Percentiles rank a stretch among this genome's conserved stretches.
phyloP scores from a whole-genome alignment of 768 basidiomycete species.

The Omphalotus guepiniiformis region DNA sequence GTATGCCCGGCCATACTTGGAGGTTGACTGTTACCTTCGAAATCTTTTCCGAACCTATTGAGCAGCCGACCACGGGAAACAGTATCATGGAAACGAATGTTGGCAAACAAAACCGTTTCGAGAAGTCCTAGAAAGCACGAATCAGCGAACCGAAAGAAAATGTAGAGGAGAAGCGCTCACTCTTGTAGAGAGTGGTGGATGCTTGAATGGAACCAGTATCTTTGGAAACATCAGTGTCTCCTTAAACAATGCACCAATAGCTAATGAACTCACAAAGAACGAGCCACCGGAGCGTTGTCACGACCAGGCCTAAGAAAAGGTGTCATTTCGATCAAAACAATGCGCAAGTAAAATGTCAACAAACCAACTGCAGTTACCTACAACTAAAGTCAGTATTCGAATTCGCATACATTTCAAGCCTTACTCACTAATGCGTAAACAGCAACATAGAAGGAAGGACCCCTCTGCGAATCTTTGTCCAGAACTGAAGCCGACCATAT shows the following conservation, averaged over 20 bases:
- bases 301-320: conserved; percentile 26
- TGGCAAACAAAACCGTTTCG: conserved; percentile 79
- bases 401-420: conserved; percentile 12
- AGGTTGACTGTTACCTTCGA: conserved; percentile 48
- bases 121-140: conserved; percentile 43
- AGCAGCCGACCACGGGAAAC: conserved; percentile 79
- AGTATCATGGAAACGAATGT: conserved; percentile 92
- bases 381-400: conserved; percentile 7
- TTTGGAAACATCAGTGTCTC: conserved; percentile 16
- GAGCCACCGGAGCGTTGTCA: conserved; percentile 63
- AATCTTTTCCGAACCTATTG: conserved; percentile 87
- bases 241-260: not conserved
- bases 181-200: conserved; percentile 70
- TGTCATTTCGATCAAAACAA: not conserved
- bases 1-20: not conserved
- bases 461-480: conserved; percentile 33
- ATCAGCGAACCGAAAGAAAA: not conserved
- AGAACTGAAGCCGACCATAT: conserved; percentile 53
- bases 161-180: conserved; percentile 24
- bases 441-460: conserved; percentile 58
- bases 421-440: conserved; percentile 67
- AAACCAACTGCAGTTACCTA: conserved; percentile 37
- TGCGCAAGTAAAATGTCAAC: not conserved
- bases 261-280: conserved; percentile 57
- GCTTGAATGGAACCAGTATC: conserved; percentile 81